Evolutionary conservation across 148 eudicot species (phyloP).

Genomic region (Rhododendron ovatum): DNA sequence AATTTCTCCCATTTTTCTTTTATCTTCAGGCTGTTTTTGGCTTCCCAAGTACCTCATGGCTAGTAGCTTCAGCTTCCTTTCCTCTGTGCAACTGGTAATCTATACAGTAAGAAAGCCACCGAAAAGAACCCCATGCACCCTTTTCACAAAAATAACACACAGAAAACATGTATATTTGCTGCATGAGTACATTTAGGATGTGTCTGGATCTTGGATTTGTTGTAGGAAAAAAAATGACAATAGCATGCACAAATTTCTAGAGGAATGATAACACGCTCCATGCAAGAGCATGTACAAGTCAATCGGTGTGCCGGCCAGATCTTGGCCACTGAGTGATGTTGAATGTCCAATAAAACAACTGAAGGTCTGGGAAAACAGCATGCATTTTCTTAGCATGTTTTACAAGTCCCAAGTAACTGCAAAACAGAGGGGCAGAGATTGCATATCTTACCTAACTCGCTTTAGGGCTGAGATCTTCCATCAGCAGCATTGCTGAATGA

Average conservation of each 20-base stretch:
- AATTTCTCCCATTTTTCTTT: background rate
- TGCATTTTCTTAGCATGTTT: background rate
- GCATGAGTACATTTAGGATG: background rate
- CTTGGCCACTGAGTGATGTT: background rate
- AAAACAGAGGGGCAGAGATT: background rate
- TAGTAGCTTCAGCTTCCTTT: background rate
- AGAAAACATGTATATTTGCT: background rate
- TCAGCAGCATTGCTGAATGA: too few relatives aligned
- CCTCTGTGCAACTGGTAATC: background rate
- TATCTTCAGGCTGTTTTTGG: background rate
- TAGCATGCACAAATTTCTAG: background rate
- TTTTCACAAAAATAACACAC: background rate
- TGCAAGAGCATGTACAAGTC: background rate
- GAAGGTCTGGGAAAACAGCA: background rate
- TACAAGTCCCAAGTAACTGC: background rate
- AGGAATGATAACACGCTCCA: background rate
- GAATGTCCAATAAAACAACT: background rate
- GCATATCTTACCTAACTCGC: background rate
- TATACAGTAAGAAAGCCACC: background rate
- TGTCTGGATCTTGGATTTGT: background rate
- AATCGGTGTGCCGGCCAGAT: background rate
- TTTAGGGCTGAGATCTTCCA: background rate
- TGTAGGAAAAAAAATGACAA: background rate
- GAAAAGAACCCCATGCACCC: background rate
- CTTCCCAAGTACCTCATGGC: constrained; percentile 12